Evolutionary conservation across 768 basidiomycete genomes (phyloP).

Genomic region (Lactarius psammicola): DNA sequence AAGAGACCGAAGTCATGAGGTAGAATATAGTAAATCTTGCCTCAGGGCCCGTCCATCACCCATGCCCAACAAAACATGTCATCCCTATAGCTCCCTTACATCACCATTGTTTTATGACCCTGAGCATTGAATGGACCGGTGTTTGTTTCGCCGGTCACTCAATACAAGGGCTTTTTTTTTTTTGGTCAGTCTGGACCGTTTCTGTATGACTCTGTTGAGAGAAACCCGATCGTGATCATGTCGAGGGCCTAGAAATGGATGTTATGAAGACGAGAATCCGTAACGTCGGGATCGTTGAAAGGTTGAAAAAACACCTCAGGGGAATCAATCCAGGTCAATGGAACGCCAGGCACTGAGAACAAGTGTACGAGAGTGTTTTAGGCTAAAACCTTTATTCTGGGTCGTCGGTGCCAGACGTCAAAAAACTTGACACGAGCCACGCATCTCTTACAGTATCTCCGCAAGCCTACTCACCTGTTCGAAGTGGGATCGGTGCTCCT

Average conservation of each 20-base stretch:
- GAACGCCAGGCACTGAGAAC: neutral
- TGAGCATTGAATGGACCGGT: constrained; percentile 1
- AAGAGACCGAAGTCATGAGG: constrained; percentile 23
- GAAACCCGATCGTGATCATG: neutral
- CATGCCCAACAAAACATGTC: neutral
- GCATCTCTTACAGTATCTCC: neutral
- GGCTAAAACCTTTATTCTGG: neutral
- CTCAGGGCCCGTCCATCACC: constrained; percentile 4
- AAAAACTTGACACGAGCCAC: neutral
- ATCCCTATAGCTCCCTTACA: neutral
- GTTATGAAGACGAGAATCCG: neutral
- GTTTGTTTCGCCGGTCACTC: neutral
- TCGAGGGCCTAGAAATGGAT: neutral
- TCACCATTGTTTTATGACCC: neutral
- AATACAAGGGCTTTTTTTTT: neutral
- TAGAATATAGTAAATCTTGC: neutral
- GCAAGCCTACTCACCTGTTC: neutral
- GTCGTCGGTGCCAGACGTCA: neutral
- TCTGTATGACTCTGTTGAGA: neutral
- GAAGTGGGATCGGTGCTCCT: constrained; percentile 47
- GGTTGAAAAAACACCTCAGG: neutral
- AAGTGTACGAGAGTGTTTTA: neutral
- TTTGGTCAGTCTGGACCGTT: neutral
- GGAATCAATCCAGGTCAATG: neutral
- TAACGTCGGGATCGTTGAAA: neutral